Percentiles rank a stretch among this genome's conserved stretches.
These are phyloP conservation scores for Coprinopsis marcescibilis DNA, from an alignment of 768 basidiomycete species.

Conservation along the genomic window DNA sequence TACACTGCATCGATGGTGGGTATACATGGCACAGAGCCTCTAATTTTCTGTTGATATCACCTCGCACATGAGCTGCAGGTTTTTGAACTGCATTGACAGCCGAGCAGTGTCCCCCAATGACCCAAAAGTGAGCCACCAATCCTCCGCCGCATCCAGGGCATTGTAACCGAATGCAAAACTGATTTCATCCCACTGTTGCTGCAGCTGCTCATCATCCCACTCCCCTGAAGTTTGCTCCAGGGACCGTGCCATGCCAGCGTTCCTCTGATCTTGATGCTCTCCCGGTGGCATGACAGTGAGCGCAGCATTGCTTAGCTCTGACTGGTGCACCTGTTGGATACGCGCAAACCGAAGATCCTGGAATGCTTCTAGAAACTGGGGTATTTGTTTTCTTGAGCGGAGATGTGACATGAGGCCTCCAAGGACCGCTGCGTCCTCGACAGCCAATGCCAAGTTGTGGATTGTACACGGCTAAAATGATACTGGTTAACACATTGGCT, in stretches of 20 bases:
- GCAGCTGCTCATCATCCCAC: constrained; percentile 35
- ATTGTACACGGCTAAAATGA: constrained; percentile 38
- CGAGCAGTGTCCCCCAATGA: constrained; percentile 44
- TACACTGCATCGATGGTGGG: too few species aligned
- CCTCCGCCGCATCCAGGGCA: constrained; percentile 46
- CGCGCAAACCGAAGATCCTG: constrained; percentile 47
- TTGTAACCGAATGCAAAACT: constrained; percentile 44
- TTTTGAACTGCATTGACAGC: constrained; percentile 23
- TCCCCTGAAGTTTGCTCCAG: constrained; percentile 13
- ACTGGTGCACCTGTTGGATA: constrained; percentile 34
- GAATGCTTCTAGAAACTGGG: constrained; percentile 41
- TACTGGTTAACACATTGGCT: constrained; percentile 5
- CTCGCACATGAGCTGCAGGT: background rate
- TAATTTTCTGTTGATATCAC: background rate
- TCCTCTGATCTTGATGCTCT: constrained; percentile 34
- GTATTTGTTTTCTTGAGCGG: constrained; percentile 35
- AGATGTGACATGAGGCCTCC: constrained; percentile 49
- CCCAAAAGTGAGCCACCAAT: constrained; percentile 43
- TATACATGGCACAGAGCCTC: background rate
- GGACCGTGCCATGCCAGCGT: constrained; percentile 29
- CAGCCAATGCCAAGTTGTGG: constrained; percentile 39
- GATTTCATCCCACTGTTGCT: constrained; percentile 43
- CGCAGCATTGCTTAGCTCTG: constrained; percentile 37
- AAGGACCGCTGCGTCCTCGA: constrained; percentile 55
- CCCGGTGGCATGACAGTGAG: constrained; percentile 40